These are phyloP conservation scores for Torulaspora indica DNA, from an alignment of 805 yeast species.

Conservation along the genomic window DNA sequence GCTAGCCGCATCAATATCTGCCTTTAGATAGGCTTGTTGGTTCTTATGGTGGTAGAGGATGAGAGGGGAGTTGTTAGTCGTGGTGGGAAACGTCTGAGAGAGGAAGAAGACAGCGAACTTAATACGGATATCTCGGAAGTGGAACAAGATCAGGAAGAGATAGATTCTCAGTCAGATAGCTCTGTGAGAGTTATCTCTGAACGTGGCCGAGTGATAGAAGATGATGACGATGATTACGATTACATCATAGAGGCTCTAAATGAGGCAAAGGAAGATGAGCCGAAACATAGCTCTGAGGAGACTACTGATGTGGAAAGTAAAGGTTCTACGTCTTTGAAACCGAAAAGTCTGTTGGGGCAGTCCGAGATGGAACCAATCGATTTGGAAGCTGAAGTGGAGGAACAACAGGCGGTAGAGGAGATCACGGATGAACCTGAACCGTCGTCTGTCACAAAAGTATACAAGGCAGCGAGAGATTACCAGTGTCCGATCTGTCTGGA, in stretches of 20 bases:
- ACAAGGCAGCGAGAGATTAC: constrained; percentile 36
- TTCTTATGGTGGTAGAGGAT: neutral
- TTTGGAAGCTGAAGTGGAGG: constrained; percentile 30
- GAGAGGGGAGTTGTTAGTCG: neutral
- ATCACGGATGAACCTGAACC: constrained; percentile 13
- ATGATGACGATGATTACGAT: constrained; percentile 14
- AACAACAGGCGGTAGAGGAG: constrained; percentile 34
- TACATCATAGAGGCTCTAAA: constrained; percentile 11
- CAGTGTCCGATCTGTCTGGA: constrained; percentile 56
- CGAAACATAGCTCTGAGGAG: constrained; percentile 6
- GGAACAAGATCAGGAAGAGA: neutral
- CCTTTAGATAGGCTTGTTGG: too few relatives aligned
- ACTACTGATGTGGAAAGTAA: constrained; percentile 6
- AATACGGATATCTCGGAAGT: neutral
- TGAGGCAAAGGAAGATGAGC: constrained; percentile 11
- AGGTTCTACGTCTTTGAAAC: too few relatives aligned
- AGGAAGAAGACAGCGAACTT: constrained; percentile 1
- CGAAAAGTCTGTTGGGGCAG: neutral
- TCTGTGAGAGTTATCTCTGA: constrained; percentile 22
- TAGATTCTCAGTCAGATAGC: constrained; percentile 13
- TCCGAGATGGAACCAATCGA: constrained; percentile 14
- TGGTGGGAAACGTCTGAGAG: neutral
- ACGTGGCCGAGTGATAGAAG: constrained; percentile 1
- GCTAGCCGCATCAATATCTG: too few relatives aligned
- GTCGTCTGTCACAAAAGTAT: constrained; percentile 13